These are phyloP conservation scores for Podospora appendiculata DNA, from an alignment of 495 filamentous ascomycete species.

Conservation along the genomic window DNA sequence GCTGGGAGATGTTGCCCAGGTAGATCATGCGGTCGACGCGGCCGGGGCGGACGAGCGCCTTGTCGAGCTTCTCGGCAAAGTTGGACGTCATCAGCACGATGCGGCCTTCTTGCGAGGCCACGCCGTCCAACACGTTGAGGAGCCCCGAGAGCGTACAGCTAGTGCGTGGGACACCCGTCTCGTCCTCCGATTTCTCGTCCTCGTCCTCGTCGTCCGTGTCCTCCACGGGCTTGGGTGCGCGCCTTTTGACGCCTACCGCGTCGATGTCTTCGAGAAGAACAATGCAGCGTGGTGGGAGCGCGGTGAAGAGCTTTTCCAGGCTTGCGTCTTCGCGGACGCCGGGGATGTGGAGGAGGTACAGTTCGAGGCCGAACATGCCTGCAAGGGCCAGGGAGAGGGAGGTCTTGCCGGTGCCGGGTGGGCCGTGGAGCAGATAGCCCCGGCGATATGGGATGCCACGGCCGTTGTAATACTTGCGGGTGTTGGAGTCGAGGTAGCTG, in stretches of 20 bases:
- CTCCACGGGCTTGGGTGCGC: constrained; percentile 1
- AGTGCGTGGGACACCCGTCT: constrained; percentile 4
- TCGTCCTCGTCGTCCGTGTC: constrained; percentile 17
- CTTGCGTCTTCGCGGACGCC: constrained; percentile 35
- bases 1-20: constrained; percentile 42
- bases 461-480: constrained; percentile 60
- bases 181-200: constrained; percentile 20
- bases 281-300: constrained; percentile 53
- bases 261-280: constrained; percentile 65
- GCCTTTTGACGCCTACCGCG: constrained; percentile 44
- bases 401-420: constrained; percentile 62
- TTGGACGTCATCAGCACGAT: constrained; percentile 75
- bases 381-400: constrained; percentile 56
- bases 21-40: constrained; percentile 59
- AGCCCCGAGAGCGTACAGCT: constrained; percentile 55
- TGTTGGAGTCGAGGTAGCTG: constrained; percentile 69
- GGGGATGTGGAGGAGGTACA: constrained; percentile 55
- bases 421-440: constrained; percentile 56
- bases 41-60: constrained; percentile 59
- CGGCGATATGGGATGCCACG: constrained; percentile 59
- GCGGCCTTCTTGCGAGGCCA: constrained; percentile 60
- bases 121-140: constrained; percentile 66
- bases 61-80: constrained; percentile 56
- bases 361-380: constrained; percentile 54
- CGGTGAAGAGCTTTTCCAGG: constrained; percentile 48